A percentile compares a stretch with the other conserved stretches of the same genome.
Evolutionary conservation across 345 rosid species (phyloP).

Genomic region (Eucalyptus melliodora): DNA sequence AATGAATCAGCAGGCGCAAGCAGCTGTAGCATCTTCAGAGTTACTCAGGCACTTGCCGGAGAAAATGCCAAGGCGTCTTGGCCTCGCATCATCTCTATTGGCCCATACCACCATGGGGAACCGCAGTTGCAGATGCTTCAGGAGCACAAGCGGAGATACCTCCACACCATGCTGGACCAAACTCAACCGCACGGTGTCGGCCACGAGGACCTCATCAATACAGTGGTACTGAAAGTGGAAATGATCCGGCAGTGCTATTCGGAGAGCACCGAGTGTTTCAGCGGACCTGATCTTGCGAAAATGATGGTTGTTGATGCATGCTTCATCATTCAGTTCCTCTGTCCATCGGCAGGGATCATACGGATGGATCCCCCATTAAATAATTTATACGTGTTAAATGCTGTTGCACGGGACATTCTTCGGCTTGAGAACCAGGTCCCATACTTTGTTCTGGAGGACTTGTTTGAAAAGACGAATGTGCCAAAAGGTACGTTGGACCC

Average conservation of each 20-base stretch:
- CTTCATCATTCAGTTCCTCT: neutral
- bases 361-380: no score
- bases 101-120: neutral
- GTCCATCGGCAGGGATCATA: fast-evolving
- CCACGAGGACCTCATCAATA: neutral
- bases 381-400: fast-evolving
- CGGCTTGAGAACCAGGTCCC: neutral
- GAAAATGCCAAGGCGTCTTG: fast-evolving
- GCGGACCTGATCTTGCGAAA: neutral
- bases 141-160: neutral
- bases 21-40: neutral
- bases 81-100: neutral
- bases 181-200: neutral
- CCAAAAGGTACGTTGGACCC: fast-evolving
- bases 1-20: neutral
- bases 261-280: fast-evolving
- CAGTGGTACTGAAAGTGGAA: neutral
- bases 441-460: neutral
- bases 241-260: neutral
- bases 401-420: neutral
- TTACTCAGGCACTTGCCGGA: fast-evolving
- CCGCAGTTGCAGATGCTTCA: neutral
- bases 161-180: neutral
- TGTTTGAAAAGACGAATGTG: neutral
- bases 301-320: neutral